Evolutionary conservation across 306 rosid genomes (phyloP), one percentile per base, ranked within the genome.

Genomic region (Rubus idaeus): DNA sequence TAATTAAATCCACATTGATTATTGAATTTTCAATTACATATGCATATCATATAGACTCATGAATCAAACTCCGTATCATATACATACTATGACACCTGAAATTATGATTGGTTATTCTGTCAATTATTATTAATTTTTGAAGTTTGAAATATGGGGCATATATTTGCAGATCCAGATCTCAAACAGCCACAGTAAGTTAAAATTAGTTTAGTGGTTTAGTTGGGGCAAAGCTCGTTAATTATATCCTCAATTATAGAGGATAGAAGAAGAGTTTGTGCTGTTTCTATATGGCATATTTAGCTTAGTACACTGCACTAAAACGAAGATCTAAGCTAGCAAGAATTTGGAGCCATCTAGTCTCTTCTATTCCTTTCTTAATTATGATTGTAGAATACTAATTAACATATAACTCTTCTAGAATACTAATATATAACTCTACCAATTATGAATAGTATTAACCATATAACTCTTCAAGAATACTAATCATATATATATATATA

Each of bases 101-200:
- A 70, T 30, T 5, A 35, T 50, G 74, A 35, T 70, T 30, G 46
- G 9, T 50, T 50, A 13, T 50, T 35, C 9, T 23, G 73, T 46
- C 61, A 30, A 50, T 70, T 30, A 8, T 30, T 30, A 20, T 70
- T 70, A 30, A 46, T 6, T 49, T 49, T 35, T 17, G 14, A 65
- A 3, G 60, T 35, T 70, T 49, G 61, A 47, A 26, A 69, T 58
- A 26, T 49, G 58, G 57, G 13, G 58, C 23, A 53, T 53, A 50
- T 50, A 13, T 23, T 23, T 50, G 17, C 1, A 67, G 52, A 67
- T 67, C n/a, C 49, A 64, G 17, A 9, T 23, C 45, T 66, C 16
- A 66, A 41, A 64, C 71, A 66, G 4, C 71, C 26, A 23, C 37
- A 42, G 71, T 66, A n/a, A 14, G 51, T 66, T 66, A 45, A 66